Conservation (phyloP, 2,329 filamentous ascomycete genomes). For the Xylaria hypoxylon region DNA sequence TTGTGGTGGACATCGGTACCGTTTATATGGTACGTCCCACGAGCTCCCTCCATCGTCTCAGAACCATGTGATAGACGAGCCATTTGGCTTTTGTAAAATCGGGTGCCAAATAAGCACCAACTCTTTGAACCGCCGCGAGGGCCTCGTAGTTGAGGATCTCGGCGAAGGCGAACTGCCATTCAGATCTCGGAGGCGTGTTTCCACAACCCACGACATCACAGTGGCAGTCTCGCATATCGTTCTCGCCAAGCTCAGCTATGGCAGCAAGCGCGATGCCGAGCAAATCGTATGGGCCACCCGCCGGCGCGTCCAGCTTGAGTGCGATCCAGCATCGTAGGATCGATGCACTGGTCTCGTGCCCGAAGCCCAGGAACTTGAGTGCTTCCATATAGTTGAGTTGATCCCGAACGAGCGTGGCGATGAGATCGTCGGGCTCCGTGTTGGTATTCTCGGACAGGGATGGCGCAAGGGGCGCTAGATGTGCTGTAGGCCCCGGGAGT, state of each 20-base stretch:
- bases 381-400: background rate
- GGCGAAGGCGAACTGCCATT: conserved; percentile 26
- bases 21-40: background rate
- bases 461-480: no score
- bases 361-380: conserved; percentile 28
- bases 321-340: conserved; percentile 32
- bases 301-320: conserved; percentile 21
- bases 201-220: background rate
- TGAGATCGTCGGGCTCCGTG: background rate
- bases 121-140: background rate
- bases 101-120: conserved; percentile 13
- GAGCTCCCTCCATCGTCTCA: conserved; percentile 9
- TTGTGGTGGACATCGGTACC: background rate
- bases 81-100: conserved; percentile 30
- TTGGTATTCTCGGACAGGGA: background rate
- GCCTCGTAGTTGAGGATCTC: conserved; percentile 18
- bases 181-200: background rate
- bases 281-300: conserved; percentile 28
- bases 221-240: background rate
- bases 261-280: conserved; percentile 28
- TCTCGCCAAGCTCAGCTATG: conserved; percentile 34
- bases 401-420: conserved; percentile 2
- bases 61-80: conserved; percentile 20
- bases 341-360: background rate
- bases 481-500: background rate